Evolutionary conservation across 768 basidiomycete genomes (phyloP).

Genomic region (Podaxis carcinomalis): DNA sequence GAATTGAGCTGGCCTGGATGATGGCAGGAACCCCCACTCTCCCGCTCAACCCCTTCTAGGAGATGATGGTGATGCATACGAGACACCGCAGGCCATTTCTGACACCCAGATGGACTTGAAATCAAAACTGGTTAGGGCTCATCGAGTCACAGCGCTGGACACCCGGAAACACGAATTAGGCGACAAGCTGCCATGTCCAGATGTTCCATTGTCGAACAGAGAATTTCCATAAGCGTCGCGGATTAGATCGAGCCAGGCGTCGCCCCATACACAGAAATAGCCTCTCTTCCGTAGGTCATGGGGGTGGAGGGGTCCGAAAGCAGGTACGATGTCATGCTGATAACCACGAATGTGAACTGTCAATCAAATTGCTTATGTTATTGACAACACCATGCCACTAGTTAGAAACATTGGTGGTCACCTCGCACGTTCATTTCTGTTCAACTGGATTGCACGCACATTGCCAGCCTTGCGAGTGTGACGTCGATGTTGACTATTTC

Average conservation of each 20-base stretch:
- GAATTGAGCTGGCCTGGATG: slow-evolving; percentile 1
- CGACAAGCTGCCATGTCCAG: neutral
- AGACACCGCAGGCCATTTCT: neutral
- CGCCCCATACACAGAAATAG: neutral
- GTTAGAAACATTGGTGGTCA: neutral
- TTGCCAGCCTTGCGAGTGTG: neutral
- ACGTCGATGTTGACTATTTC: neutral
- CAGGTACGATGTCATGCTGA: neutral
- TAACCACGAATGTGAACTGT: neutral
- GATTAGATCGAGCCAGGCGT: neutral
- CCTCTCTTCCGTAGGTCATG: neutral
- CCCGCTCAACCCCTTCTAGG: neutral
- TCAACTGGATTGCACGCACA: neutral
- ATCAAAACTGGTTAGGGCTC: neutral
- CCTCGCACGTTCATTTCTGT: neutral
- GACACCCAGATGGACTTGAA: neutral
- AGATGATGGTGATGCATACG: neutral
- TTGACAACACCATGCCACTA: neutral
- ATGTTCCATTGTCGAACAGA: neutral
- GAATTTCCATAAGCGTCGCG: neutral
- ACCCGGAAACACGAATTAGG: neutral
- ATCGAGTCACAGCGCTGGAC: neutral
- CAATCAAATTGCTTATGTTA: neutral
- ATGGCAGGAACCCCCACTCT: neutral
- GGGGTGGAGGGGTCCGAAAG: neutral